phyloP scores from a whole-genome alignment of 306 rosid genomes.

The Morella rubra region DNA sequence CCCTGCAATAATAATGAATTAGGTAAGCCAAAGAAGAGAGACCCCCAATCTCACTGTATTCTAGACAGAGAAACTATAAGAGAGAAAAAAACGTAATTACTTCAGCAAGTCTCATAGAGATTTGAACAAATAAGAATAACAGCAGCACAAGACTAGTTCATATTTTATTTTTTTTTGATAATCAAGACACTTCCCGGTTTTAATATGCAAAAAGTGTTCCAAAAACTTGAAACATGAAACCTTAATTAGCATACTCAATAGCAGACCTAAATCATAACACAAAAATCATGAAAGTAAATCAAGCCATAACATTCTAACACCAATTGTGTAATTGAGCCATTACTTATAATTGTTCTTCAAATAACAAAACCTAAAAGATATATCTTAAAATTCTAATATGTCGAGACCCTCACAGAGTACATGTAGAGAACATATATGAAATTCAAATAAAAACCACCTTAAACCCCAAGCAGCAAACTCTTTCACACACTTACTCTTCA shows the following conservation, averaged over 20 bases:
- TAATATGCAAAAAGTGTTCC: not conserved
- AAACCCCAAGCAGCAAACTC: slow-evolving; percentile 2
- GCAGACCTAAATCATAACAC: not conserved
- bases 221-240: not conserved
- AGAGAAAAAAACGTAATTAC: slow-evolving; percentile 24
- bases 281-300: not conserved
- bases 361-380: not conserved
- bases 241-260: not conserved
- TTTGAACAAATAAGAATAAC: slow-evolving; percentile 23
- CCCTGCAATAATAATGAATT: slow-evolving; percentile 51
- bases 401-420: no score
- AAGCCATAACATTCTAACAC: not conserved
- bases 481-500: slow-evolving; percentile 66
- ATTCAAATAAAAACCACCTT: not conserved
- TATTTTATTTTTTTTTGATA: no score
- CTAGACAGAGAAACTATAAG: slow-evolving; percentile 7
- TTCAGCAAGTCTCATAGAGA: slow-evolving; percentile 15
- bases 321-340: not conserved
- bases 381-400: no score
- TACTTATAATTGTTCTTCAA: not conserved
- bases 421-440: not conserved
- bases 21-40: slow-evolving; percentile 30
- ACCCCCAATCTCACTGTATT: slow-evolving; percentile 8
- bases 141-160: not conserved
- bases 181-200: no score